Percentiles rank a stretch among this genome's conserved stretches.
These are phyloP conservation scores for Hypomyces perniciosus DNA, from an alignment of 2,329 filamentous ascomycete species.

Conservation along the genomic window DNA sequence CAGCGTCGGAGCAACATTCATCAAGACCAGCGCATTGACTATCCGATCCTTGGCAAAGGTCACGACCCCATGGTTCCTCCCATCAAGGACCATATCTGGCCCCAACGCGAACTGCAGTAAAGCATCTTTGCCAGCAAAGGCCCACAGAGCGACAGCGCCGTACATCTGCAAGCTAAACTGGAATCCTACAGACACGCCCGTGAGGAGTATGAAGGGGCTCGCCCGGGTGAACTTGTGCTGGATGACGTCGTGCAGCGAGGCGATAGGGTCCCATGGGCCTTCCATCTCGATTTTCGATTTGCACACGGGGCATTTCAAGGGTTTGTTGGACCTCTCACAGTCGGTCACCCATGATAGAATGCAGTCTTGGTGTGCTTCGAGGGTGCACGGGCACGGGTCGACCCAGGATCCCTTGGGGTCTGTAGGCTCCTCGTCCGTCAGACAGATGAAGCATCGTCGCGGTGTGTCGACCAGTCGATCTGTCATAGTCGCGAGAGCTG, in stretches of 20 bases:
- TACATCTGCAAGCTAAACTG: constrained; percentile 49
- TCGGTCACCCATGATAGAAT: constrained; percentile 92
- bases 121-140: constrained; percentile 46
- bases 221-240: constrained; percentile 49
- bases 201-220: constrained; percentile 59
- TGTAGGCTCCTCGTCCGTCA: constrained; percentile 48
- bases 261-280: constrained; percentile 66
- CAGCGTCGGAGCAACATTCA: constrained; percentile 41
- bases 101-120: constrained; percentile 37
- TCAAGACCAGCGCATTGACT: constrained; percentile 32
- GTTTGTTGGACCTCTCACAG: constrained; percentile 61
- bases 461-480: constrained; percentile 22
- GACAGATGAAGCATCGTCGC: constrained; percentile 58
- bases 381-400: constrained; percentile 81
- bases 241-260: constrained; percentile 58
- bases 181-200: constrained; percentile 46
- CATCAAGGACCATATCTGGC: constrained; percentile 25
- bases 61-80: constrained; percentile 19
- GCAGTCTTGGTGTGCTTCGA: constrained; percentile 86
- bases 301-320: constrained; percentile 82
- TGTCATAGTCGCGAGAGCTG: constrained; percentile 14
- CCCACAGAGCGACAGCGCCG: constrained; percentile 42
- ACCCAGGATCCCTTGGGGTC: constrained; percentile 59
- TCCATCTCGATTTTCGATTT: constrained; percentile 72
- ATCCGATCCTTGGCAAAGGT: constrained; percentile 25